phyloP scores from a whole-genome alignment of 2,329 filamentous ascomycete species.

The Aspergillus persii region DNA sequence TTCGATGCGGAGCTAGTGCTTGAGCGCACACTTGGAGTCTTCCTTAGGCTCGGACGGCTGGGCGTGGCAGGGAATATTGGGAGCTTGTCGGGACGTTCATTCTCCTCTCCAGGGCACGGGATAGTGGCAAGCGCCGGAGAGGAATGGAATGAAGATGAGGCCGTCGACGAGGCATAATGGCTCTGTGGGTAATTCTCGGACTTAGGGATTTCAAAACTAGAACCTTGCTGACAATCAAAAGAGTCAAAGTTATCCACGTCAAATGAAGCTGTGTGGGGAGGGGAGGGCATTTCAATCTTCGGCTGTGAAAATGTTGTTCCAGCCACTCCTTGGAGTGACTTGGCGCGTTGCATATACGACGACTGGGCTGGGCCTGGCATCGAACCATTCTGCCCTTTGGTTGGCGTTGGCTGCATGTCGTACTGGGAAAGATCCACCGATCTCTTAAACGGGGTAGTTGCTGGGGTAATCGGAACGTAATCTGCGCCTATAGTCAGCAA shows the following conservation, averaged over 20 bases:
- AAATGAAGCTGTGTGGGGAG: constrained; percentile 54
- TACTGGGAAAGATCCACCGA: constrained; percentile 38
- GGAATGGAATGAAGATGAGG: constrained; percentile 51
- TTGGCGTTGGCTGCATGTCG: constrained; percentile 40
- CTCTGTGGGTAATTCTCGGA: constrained; percentile 37
- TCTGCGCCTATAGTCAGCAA: constrained; percentile 41
- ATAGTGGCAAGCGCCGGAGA: constrained; percentile 54
- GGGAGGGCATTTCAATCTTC: constrained; percentile 53
- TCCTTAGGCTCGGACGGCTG: constrained; percentile 21
- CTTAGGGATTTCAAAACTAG: constrained; percentile 28
- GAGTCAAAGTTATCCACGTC: constrained; percentile 47
- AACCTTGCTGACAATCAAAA: constrained; percentile 53
- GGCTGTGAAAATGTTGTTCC: constrained; percentile 31
- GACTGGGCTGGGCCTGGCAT: constrained; percentile 33
- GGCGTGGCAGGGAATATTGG: constrained; percentile 30
- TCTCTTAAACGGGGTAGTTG: constrained; percentile 57
- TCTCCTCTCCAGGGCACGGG: constrained; percentile 26
- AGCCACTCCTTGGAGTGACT: constrained; percentile 47
- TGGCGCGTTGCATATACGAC: constrained; percentile 45
- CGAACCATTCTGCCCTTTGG: constrained; percentile 35
- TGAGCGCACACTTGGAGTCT: constrained; percentile 16
- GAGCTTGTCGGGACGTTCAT: constrained; percentile 25
- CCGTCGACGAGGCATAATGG: constrained; percentile 40
- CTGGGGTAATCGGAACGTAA: constrained; percentile 67
- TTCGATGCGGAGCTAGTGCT: constrained; percentile 31